phyloP scores from a whole-genome alignment of 441 rosid genomes.

The Adansonia madagascariensis region DNA sequence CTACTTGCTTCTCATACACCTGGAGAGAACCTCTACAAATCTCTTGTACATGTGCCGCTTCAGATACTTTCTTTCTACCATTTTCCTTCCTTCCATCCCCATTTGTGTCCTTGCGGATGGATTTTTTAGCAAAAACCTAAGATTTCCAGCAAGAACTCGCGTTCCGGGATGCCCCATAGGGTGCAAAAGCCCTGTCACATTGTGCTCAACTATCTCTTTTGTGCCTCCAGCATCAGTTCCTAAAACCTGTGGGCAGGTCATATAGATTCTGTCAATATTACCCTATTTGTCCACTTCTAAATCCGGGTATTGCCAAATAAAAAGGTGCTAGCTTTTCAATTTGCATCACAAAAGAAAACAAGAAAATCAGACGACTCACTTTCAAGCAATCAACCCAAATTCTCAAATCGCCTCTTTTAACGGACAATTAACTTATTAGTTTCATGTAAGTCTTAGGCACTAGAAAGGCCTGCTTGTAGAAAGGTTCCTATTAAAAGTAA shows the following conservation, averaged over 20 bases:
- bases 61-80: constrained; percentile 65
- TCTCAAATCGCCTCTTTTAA: neutral
- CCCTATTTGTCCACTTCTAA: neutral
- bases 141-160: constrained; percentile 61
- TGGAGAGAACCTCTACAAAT: constrained; percentile 70
- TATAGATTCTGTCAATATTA: neutral
- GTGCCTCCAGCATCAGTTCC: constrained; percentile 99
- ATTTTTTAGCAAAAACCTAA: constrained; percentile 58
- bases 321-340: neutral
- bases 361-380: neutral
- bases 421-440: neutral
- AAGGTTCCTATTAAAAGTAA: neutral
- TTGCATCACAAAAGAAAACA: neutral
- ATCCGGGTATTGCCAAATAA: neutral
- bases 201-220: constrained; percentile 78
- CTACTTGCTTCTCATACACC: constrained; percentile 71
- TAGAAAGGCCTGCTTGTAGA: neutral
- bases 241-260: constrained; percentile 54
- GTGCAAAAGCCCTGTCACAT: constrained; percentile 84
- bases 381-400: neutral
- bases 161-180: constrained; percentile 71
- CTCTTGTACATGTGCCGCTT: constrained; percentile 86
- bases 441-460: neutral
- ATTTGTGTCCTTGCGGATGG: constrained; percentile 58
- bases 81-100: constrained; percentile 75